A percentile compares a stretch with the other conserved stretches of the same genome.
These are phyloP conservation scores for Leptomonas pyrrhocoris DNA, from an alignment of 208 protist genomes.

Conservation along the genomic window DNA sequence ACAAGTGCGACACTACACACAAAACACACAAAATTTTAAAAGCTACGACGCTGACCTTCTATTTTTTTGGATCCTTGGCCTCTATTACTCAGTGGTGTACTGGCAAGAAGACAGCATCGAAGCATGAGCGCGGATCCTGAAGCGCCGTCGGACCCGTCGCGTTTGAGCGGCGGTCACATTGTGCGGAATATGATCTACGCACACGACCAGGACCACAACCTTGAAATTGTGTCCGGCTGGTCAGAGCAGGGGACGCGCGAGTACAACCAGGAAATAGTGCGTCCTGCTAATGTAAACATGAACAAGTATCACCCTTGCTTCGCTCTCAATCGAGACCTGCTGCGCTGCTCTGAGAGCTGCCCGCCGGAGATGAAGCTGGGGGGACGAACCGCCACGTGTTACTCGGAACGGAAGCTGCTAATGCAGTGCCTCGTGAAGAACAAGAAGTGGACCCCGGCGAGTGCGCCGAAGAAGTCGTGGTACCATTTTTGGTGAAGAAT, in stretches of 20 bases:
- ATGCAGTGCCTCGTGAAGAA: slow-evolving; percentile 80
- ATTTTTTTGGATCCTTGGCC: no score
- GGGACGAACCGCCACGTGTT: slow-evolving; percentile 69
- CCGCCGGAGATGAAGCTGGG: slow-evolving; percentile 77
- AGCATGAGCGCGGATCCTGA: slow-evolving; percentile 80
- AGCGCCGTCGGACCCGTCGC: slow-evolving; percentile 53
- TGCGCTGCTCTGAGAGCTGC: slow-evolving; percentile 61
- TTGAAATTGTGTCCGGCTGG: slow-evolving; percentile 81
- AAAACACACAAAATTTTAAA: no score
- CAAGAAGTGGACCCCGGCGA: slow-evolving; percentile 55
- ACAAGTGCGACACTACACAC: no score
- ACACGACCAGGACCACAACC: slow-evolving; percentile 50
- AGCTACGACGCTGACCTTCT: no score
- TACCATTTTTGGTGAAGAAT: slow-evolving; percentile 50
- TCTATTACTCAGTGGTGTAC: not conserved
- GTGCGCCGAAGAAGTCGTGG: slow-evolving; percentile 24
- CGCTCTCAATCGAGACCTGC: slow-evolving; percentile 46
- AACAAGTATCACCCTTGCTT: slow-evolving; percentile 60
- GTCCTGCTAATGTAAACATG: slow-evolving; percentile 47
- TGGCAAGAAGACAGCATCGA: not conserved
- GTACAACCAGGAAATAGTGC: slow-evolving; percentile 72
- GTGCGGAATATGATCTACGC: slow-evolving; percentile 85
- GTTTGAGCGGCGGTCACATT: slow-evolving; percentile 70
- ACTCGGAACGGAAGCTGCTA: slow-evolving; percentile 57
- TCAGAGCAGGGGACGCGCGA: slow-evolving; percentile 67